These are phyloP conservation scores for Candida alai DNA, from an alignment of 805 yeast genomes.

Conservation along the genomic window DNA sequence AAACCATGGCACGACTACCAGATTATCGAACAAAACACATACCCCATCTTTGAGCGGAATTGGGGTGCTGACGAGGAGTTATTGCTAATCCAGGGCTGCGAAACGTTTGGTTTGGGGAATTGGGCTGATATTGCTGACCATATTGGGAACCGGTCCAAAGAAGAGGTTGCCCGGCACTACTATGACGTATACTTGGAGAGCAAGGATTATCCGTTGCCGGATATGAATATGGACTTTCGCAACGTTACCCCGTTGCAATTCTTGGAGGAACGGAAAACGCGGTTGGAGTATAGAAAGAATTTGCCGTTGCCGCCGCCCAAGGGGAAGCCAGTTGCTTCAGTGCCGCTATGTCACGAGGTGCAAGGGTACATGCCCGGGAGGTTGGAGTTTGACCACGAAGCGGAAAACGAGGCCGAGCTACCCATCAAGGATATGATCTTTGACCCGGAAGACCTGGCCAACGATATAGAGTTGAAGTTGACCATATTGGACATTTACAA, in stretches of 20 bases:
- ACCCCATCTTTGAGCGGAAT: slow-evolving; percentile 81
- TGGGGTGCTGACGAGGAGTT: slow-evolving; percentile 99
- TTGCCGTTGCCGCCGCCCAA: slow-evolving; percentile 79
- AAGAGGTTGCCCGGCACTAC: slow-evolving; percentile 88
- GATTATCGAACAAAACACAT: slow-evolving; percentile 90
- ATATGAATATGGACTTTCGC: slow-evolving; percentile 64
- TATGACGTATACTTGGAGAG: slow-evolving; percentile 65
- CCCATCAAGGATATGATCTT: slow-evolving; percentile 93
- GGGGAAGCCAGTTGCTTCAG: slow-evolving; percentile 84
- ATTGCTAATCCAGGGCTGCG: slow-evolving; percentile 84
- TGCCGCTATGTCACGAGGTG: slow-evolving; percentile 93
- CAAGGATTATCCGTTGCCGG: slow-evolving; percentile 82
- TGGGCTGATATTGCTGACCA: slow-evolving; percentile 99
- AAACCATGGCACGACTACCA: slow-evolving; percentile 92
- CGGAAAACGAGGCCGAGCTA: slow-evolving; percentile 94
- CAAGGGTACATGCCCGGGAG: slow-evolving; percentile 99
- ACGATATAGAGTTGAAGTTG: slow-evolving; percentile 86
- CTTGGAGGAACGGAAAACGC: slow-evolving; percentile 55
- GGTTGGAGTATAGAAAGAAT: slow-evolving; percentile 71
- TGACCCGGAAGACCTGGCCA: slow-evolving; percentile 85
- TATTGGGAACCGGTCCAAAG: slow-evolving; percentile 87
- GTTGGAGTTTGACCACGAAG: slow-evolving; percentile 92
- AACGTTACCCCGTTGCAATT: slow-evolving; percentile 65
- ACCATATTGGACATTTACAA: slow-evolving; percentile 87
- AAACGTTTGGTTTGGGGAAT: slow-evolving; percentile 87